These are phyloP conservation scores for Mitosporidium daphniae DNA, from an alignment of 371 early-diverging fungal species.

Conservation along the genomic window DNA sequence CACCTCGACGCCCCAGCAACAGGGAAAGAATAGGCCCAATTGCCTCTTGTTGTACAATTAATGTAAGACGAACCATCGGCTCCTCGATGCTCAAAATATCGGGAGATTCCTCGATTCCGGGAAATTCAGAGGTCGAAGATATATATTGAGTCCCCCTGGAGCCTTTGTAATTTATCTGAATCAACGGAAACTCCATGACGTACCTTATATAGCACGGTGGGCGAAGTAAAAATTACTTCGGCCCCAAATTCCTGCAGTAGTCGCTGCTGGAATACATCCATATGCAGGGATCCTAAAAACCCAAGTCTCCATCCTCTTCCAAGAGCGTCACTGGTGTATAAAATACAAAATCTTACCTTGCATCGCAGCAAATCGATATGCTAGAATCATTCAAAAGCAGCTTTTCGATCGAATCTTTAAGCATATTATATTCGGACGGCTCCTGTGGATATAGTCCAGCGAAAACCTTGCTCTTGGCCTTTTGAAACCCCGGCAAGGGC, in stretches of 20 bases:
- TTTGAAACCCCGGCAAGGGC: slow-evolving; percentile 48
- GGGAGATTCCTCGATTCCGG: slow-evolving; percentile 23
- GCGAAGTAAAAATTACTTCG: slow-evolving; percentile 49
- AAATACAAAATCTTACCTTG: slow-evolving; percentile 10
- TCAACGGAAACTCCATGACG: no score
- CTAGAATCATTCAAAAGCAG: slow-evolving; percentile 68
- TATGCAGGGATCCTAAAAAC: slow-evolving; percentile 49
- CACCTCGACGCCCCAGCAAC: slow-evolving; percentile 25
- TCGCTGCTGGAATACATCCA: slow-evolving; percentile 80
- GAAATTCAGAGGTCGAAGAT: slow-evolving; percentile 42
- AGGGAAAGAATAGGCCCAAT: slow-evolving; percentile 52
- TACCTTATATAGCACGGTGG: slow-evolving; percentile 56
- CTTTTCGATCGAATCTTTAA: slow-evolving; percentile 54
- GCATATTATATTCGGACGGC: slow-evolving; percentile 33
- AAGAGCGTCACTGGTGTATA: slow-evolving; percentile 17
- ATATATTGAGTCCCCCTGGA: slow-evolving; percentile 14
- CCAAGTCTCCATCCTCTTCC: slow-evolving; percentile 88
- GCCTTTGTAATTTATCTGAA: slow-evolving; percentile 10
- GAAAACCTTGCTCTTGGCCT: slow-evolving; percentile 64
- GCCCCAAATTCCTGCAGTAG: slow-evolving; percentile 71
- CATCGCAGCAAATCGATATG: slow-evolving; percentile 49
- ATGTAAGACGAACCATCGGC: slow-evolving; percentile 55
- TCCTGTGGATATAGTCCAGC: slow-evolving; percentile 70
- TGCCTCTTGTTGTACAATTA: slow-evolving; percentile 60
- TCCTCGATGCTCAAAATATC: slow-evolving; percentile 28